Percentiles rank a stretch among this genome's conserved stretches.
Evolutionary conservation across 2,329 filamentous ascomycete species (phyloP).

Genomic region (Fusarium sp.): DNA sequence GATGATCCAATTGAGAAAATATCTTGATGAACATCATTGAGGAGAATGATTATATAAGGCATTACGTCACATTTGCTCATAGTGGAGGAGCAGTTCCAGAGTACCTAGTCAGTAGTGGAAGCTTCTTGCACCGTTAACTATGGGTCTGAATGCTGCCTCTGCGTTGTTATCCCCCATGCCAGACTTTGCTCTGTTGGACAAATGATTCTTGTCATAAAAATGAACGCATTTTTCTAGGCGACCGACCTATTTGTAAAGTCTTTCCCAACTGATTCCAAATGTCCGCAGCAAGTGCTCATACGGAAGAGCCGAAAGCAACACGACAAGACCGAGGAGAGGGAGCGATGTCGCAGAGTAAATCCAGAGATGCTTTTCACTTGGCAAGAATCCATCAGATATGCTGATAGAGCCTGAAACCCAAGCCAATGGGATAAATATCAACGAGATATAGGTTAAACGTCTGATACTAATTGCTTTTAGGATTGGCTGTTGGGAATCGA

Average conservation of each 20-base stretch:
- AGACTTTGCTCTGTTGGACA: rapidly evolving
- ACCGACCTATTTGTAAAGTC: neutral
- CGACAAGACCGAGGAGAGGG: neutral
- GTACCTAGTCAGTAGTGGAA: too few species aligned
- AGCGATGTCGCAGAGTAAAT: neutral
- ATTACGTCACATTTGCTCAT: neutral
- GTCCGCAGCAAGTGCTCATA: neutral
- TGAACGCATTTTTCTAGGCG: neutral
- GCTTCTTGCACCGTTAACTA: neutral
- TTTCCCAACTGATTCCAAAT: neutral
- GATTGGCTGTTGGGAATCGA: neutral
- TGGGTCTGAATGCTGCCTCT: neutral
- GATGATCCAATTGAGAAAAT: rapidly evolving
- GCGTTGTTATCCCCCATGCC: neutral
- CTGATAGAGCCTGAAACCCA: neutral
- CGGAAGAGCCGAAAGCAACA: neutral
- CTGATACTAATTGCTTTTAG: neutral
- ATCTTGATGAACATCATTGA: rapidly evolving
- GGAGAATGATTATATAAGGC: neutral
- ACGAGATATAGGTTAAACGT: neutral
- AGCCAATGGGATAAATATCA: neutral
- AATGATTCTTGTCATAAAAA: rapidly evolving
- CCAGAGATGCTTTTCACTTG: neutral
- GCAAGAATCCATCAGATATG: neutral
- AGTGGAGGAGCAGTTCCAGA: neutral